Evolutionary conservation across 108 stramenopile species (phyloP).

Genomic region (Nitzschia palea): DNA sequence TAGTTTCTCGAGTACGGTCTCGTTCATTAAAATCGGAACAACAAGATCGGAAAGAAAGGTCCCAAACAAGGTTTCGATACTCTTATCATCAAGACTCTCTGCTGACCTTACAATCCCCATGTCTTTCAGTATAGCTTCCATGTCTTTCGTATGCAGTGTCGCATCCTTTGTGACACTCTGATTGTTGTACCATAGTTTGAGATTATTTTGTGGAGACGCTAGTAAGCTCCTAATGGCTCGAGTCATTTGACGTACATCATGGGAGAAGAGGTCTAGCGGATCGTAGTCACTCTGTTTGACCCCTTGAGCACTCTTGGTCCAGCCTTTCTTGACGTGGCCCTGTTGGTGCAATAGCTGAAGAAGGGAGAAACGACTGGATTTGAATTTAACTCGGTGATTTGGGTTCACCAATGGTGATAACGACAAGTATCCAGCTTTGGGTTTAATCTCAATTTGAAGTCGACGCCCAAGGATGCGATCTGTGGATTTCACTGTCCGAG

Average conservation of each 20-base stretch:
- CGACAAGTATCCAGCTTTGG: conserved; percentile 73
- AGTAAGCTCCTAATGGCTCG: conserved; percentile 41
- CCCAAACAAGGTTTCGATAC: conserved; percentile 14
- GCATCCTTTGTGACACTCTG: conserved; percentile 1
- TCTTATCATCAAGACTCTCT: not conserved
- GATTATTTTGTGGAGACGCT: conserved; percentile 64
- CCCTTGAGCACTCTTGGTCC: conserved; percentile 13
- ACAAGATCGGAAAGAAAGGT: not conserved
- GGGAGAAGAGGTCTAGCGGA: conserved; percentile 65
- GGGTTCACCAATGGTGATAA: conserved; percentile 68
- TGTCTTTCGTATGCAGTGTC: conserved; percentile 10
- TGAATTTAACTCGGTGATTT: conserved; percentile 55
- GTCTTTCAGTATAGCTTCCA: not conserved
- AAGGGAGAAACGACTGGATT: conserved; percentile 39
- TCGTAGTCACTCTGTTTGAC: conserved; percentile 19
- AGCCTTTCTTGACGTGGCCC: conserved; percentile 45
- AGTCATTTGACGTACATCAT: conserved; percentile 27
- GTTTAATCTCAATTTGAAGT: conserved; percentile 63
- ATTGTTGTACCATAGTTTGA: conserved; percentile 47
- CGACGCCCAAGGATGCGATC: not conserved
- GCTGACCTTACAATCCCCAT: not conserved
- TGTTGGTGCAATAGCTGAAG: conserved; percentile 51
- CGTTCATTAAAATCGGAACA: conserved; percentile 24
- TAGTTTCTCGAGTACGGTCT: conserved; percentile 41
- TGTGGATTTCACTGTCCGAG: not conserved